A percentile compares a stretch with the other conserved stretches of the same genome.
Conservation (phyloP, 2,329 filamentous ascomycete species). For the Alternaria infectoria region DNA sequence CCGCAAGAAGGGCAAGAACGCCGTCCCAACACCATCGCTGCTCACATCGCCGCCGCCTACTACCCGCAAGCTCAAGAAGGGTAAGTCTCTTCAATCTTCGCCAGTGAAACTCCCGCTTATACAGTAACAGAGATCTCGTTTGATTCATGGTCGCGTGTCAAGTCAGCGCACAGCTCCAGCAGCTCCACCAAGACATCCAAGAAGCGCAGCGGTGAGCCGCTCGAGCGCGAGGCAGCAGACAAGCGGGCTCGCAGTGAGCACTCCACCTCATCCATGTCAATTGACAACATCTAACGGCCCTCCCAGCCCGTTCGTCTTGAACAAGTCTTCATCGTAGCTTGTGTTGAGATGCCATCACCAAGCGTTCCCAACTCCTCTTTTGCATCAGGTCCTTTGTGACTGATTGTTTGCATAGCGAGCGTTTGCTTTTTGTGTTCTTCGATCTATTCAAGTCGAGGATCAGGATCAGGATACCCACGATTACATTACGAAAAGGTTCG, state of each 20-base stretch:
- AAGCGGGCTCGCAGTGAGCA: constrained; percentile 45
- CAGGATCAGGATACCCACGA: constrained; percentile 22
- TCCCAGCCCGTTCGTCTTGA: constrained; percentile 23
- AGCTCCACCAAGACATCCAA: constrained; percentile 46
- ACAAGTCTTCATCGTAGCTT: not conserved
- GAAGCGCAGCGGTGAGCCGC: constrained; percentile 43
- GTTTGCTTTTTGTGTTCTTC: constrained; percentile 12
- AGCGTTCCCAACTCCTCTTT: not conserved
- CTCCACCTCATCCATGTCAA: constrained; percentile 31
- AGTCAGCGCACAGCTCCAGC: constrained; percentile 52
- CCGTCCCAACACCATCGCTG: constrained; percentile 57
- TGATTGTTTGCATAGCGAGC: constrained; percentile 25
- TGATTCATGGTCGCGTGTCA: constrained; percentile 71
- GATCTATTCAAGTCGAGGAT: not conserved
- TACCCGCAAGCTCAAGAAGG: constrained; percentile 66
- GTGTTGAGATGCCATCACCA: not conserved
- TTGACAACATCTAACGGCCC: constrained; percentile 34
- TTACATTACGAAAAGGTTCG: constrained; percentile 5
- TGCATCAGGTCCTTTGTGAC: constrained; percentile 1
- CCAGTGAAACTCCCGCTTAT: constrained; percentile 14
- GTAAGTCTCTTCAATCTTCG: constrained; percentile 41
- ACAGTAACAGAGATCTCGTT: constrained; percentile 53
- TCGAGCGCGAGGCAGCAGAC: constrained; percentile 33
- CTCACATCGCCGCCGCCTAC: constrained; percentile 62
- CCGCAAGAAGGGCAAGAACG: constrained; percentile 50